A percentile compares a stretch with the other conserved stretches of the same genome.
Evolutionary conservation across 2,329 filamentous ascomycete genomes (phyloP).

Genomic region (Trichoderma sp.): DNA sequence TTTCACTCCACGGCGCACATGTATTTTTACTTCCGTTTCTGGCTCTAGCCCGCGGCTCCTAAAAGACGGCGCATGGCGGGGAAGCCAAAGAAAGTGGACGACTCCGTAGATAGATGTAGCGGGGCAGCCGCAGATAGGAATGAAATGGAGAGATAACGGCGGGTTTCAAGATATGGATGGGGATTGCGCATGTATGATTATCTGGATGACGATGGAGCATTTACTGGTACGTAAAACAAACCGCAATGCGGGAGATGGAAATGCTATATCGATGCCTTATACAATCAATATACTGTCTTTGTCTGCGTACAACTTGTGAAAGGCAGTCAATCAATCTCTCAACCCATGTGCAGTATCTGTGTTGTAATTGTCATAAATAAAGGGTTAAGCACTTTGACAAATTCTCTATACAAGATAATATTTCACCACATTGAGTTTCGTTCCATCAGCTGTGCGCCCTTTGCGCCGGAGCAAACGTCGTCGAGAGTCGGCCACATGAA

Average conservation of each 20-base stretch:
- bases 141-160: neutral
- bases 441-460: neutral
- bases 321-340: neutral
- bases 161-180: neutral
- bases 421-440: neutral
- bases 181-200: neutral
- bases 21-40: conserved; percentile 20
- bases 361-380: neutral
- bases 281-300: neutral
- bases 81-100: neutral
- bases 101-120: neutral
- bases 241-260: neutral
- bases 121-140: conserved; percentile 2
- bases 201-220: neutral
- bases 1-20: neutral
- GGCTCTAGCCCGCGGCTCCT: conserved; percentile 8
- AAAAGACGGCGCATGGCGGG: conserved; percentile 15
- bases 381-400: neutral
- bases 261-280: neutral
- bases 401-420: too few species aligned
- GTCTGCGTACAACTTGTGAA: neutral
- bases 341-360: neutral
- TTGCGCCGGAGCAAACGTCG: neutral
- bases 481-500: neutral
- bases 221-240: neutral